These are phyloP conservation scores for Aspergillus campestris DNA, from an alignment of 495 filamentous ascomycete species.

Conservation along the genomic window DNA sequence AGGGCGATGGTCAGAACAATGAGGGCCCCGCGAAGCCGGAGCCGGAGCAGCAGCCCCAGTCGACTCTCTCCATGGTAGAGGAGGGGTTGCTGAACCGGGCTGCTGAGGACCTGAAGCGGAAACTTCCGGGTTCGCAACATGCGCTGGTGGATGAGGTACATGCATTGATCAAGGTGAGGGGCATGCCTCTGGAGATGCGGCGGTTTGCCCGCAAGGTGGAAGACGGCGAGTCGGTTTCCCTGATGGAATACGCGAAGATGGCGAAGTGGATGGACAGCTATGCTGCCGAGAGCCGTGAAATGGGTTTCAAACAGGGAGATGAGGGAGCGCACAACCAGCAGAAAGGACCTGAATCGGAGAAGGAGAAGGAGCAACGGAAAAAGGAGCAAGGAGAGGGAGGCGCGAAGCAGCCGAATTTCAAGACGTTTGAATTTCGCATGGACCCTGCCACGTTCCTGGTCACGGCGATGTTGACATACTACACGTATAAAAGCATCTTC, in stretches of 20 bases:
- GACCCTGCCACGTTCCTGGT: constrained; percentile 49
- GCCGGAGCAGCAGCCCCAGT: constrained; percentile 12
- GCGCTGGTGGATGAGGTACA: constrained; percentile 23
- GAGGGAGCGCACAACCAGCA: constrained; percentile 17
- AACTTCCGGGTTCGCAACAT: constrained; percentile 20
- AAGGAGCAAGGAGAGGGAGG: constrained; percentile 28
- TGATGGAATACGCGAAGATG: constrained; percentile 31
- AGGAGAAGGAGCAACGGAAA: constrained; percentile 12
- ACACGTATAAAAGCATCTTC: constrained; percentile 50
- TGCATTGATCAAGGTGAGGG: constrained; percentile 22
- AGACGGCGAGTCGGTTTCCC: constrained; percentile 19
- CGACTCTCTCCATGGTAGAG: constrained; percentile 29
- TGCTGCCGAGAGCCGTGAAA: constrained; percentile 40
- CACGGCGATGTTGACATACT: constrained; percentile 51
- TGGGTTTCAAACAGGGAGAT: constrained; percentile 11
- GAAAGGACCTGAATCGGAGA: constrained; percentile 17
- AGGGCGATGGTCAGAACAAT: constrained; percentile 18
- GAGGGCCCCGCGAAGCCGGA: constrained; percentile 28
- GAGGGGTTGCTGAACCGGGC: constrained; percentile 26
- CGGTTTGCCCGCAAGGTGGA: constrained; percentile 24
- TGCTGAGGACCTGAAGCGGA: constrained; percentile 21
- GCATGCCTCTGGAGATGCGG: constrained; percentile 25
- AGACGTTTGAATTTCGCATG: constrained; percentile 43
- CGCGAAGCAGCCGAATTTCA: constrained; percentile 18
- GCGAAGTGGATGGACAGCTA: constrained; percentile 33